These are phyloP conservation scores for Diaporthe australafricana DNA, from an alignment of 2,329 filamentous ascomycete genomes.

Conservation along the genomic window DNA sequence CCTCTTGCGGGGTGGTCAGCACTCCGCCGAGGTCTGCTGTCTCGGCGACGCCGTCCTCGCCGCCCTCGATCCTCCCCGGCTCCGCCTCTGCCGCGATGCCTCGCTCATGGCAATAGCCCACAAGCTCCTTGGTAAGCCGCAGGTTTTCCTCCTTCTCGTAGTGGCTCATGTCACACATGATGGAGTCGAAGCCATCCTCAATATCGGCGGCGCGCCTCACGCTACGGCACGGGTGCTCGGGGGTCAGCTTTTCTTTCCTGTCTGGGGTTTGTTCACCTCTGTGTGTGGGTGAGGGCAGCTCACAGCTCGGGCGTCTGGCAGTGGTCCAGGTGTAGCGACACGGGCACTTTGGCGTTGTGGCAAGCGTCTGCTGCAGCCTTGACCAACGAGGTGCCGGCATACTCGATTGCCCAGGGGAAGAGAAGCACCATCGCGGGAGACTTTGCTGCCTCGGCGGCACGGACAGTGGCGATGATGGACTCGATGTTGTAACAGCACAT, in stretches of 20 bases:
- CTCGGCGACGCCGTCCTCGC: conserved; percentile 80
- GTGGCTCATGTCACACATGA: conserved; percentile 81
- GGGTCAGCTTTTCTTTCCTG: neutral
- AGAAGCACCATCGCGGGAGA: conserved; percentile 79
- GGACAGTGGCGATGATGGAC: conserved; percentile 75
- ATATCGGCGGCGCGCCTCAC: conserved; percentile 68
- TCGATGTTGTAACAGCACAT: conserved; percentile 77
- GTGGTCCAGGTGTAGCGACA: conserved; percentile 75
- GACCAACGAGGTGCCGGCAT: conserved; percentile 68
- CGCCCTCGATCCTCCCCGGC: conserved; percentile 65
- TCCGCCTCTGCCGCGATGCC: conserved; percentile 78
- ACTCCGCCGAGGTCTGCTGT: conserved; percentile 57
- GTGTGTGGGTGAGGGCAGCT: neutral
- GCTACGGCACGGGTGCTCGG: neutral
- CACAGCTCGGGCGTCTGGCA: conserved; percentile 70
- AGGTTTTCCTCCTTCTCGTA: conserved; percentile 77
- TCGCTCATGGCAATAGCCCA: conserved; percentile 70
- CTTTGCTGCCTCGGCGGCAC: conserved; percentile 74
- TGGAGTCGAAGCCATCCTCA: conserved; percentile 71
- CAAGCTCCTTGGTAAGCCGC: conserved; percentile 68
- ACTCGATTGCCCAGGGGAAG: conserved; percentile 80
- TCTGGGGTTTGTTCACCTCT: no score
- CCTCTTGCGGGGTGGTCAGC: conserved; percentile 76
- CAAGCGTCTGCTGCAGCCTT: conserved; percentile 67
- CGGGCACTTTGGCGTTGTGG: conserved; percentile 66